Base-by-base conservation (phyloP, 1,284 basidiomycete species). In the Malassezia equina region DNA sequence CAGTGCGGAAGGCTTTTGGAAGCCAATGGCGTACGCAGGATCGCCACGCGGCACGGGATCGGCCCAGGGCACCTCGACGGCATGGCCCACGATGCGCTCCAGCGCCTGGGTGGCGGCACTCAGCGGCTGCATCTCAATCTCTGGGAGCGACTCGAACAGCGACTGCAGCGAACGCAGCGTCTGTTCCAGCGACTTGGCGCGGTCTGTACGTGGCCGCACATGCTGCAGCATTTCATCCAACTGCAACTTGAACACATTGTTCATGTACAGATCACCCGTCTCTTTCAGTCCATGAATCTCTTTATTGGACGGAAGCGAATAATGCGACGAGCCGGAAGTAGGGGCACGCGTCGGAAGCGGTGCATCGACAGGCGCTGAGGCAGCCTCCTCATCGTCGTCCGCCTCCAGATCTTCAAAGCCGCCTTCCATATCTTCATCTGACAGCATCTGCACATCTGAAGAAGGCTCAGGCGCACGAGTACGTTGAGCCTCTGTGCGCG, bases 1-100 rank as follows among this genome's bases (percentile, higher is more conserved):
- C 48, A 98, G 90, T 67, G 87, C 83, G 1, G 91, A 78, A 0
- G 86, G 86, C 42, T 94, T 60, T 73, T 95, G 90, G 8, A 95
- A 83, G 4, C 80, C 80, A 66, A 86, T 91, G 46, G 78, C 79
- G 46, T 77, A 76, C 81, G 79, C 4, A 82, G 84, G 66, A 48
- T 71, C 62, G 34, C 53, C 29, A 50, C 60, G 59, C 46, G 73
- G 70, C 40, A 55, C 58, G 8, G 69, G 67, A 29, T 71, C 61
- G 17, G 65, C 57, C 58, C 7, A 88, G 79, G 9, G 81, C 75
- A 51, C 77, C 42, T 40, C 55, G 54, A 75, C 66, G 17, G 60
- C 60, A 42, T 55, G 58, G 25, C 62, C 45, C 77, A 63, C 81
- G 78, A 28, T 79, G 67, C 52, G 86, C 75, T 49, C 77, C 42